These are phyloP conservation scores for Takashimella koratensis DNA, from an alignment of 1,284 basidiomycete species.

Conservation along the genomic window DNA sequence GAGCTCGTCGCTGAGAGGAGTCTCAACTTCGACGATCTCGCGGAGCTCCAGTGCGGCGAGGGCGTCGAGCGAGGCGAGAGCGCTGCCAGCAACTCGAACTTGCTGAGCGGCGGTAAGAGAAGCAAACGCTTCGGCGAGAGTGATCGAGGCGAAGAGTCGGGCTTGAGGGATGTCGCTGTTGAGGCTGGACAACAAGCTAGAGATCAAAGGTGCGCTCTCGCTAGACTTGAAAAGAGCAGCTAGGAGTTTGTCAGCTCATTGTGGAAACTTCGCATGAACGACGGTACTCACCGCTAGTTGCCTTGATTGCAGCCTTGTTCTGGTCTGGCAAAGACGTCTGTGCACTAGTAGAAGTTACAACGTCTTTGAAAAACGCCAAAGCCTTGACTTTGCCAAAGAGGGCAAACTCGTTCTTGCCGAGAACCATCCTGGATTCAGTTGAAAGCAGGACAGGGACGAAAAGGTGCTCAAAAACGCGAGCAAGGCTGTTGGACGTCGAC, in stretches of 20 bases:
- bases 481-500: constrained; percentile 44
- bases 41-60: constrained; percentile 13
- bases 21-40: constrained; percentile 20
- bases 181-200: background rate
- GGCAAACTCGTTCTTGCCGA: constrained; percentile 55
- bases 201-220: background rate
- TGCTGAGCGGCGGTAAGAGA: constrained; percentile 14
- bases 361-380: too few species aligned
- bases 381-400: background rate
- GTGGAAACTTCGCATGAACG: background rate
- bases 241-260: background rate
- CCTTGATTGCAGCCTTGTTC: background rate
- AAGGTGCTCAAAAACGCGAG: constrained; percentile 57
- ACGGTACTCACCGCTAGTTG: constrained; percentile 3
- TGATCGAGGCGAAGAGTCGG: background rate
- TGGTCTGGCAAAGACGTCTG: constrained; percentile 53
- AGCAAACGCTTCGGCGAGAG: constrained; percentile 1
- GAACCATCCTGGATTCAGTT: constrained; percentile 57
- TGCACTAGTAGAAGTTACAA: background rate
- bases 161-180: background rate
- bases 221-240: background rate
- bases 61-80: constrained; percentile 34
- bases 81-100: constrained; percentile 50
- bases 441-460: constrained; percentile 71
- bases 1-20: constrained; percentile 12